Evolutionary conservation across 257 asterid species (phyloP).

Genomic region (Jasminum sambac): DNA sequence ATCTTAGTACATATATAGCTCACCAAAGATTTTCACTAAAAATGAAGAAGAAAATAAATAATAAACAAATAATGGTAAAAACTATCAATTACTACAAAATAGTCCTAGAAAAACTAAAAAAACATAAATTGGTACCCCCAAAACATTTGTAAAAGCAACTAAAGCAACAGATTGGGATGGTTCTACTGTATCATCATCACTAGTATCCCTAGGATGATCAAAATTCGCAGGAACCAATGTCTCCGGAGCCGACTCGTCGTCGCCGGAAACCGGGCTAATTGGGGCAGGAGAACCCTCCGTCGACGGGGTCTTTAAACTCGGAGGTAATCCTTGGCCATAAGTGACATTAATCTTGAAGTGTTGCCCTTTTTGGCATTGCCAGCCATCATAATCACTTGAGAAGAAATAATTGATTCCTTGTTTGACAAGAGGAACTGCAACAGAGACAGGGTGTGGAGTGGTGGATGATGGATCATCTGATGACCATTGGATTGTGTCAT

Average conservation of each 20-base stretch:
- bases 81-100: slow-evolving; percentile 24
- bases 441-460: slow-evolving; percentile 37
- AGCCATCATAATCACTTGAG: slow-evolving; percentile 89
- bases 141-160: slow-evolving; percentile 16
- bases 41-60: slow-evolving; percentile 1
- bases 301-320: slow-evolving; percentile 41
- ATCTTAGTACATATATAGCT: slow-evolving; percentile 23
- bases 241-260: slow-evolving; percentile 65
- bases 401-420: slow-evolving; percentile 61
- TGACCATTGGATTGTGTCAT: slow-evolving; percentile 73
- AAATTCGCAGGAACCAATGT: slow-evolving; percentile 75
- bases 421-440: slow-evolving; percentile 56
- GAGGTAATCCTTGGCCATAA: slow-evolving; percentile 69
- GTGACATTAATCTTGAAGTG: slow-evolving; percentile 59
- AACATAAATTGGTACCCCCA: slow-evolving; percentile 34
- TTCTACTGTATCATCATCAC: slow-evolving; percentile 42
- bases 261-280: slow-evolving; percentile 45
- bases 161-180: slow-evolving; percentile 49
- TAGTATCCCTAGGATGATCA: slow-evolving; percentile 52
- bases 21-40: background rate
- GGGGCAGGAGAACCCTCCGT: slow-evolving; percentile 52
- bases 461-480: slow-evolving; percentile 61
- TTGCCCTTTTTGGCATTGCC: slow-evolving; percentile 73
- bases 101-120: slow-evolving; percentile 32
- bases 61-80: background rate